Conservation (phyloP, 2,329 filamentous ascomycete species). For the Sporothrix humicola region DNA sequence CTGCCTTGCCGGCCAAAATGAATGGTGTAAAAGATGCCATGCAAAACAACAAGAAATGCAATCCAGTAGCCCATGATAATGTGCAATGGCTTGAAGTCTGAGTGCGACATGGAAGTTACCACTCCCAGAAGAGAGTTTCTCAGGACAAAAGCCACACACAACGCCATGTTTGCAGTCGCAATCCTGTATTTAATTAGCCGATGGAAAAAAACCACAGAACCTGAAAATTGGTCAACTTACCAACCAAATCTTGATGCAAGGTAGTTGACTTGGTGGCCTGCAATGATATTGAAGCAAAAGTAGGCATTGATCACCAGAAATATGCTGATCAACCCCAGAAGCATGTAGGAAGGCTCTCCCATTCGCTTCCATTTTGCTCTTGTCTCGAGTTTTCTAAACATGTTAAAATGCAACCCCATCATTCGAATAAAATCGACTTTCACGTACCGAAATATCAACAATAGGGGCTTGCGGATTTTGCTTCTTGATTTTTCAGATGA, state of each 20-base stretch:
- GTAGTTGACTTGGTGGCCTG: conserved; percentile 25
- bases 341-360: not conserved
- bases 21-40: conserved; percentile 46
- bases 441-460: not conserved
- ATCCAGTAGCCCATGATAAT: conserved; percentile 53
- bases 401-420: not conserved
- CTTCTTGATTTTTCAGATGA: not conserved
- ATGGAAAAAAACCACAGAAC: not conserved
- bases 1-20: conserved; percentile 42
- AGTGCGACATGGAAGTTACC: conserved; percentile 58
- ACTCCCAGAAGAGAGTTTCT: conserved; percentile 63
- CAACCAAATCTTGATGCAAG: conserved; percentile 34
- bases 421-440: not conserved
- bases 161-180: conserved; percentile 50
- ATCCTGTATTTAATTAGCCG: conserved; percentile 7
- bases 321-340: conserved; percentile 7
- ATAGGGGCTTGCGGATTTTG: not conserved
- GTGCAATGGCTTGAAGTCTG: conserved; percentile 46
- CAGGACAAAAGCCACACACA: conserved; percentile 60
- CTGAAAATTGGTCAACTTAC: not conserved
- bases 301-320: conserved; percentile 15
- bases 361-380: not conserved
- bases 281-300: conserved; percentile 26
- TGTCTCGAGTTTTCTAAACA: not conserved
- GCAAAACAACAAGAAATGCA: conserved; percentile 46